Evolutionary conservation across 2,329 filamentous ascomycete species (phyloP).

Genomic region (Paecilomyces sp.): DNA sequence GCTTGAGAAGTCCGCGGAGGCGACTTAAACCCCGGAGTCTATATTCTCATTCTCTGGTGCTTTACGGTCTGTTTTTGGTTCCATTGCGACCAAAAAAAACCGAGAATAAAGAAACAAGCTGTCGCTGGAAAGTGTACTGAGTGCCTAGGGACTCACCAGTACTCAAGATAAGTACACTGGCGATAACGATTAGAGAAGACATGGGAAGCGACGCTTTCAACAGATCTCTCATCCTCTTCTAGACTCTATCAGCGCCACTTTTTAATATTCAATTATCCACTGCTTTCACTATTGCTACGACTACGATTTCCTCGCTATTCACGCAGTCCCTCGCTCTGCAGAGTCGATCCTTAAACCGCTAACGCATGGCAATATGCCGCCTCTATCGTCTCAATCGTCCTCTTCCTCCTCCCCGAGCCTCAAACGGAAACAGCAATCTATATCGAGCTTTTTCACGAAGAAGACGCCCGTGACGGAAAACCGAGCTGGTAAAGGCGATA

Average conservation of each 20-base stretch:
- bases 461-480: constrained; percentile 32
- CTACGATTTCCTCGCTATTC: background rate
- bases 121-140: background rate
- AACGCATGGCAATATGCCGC: constrained; percentile 1
- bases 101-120: background rate
- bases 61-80: background rate
- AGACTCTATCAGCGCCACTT: background rate
- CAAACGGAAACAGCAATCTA: constrained; percentile 56
- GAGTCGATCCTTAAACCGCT: background rate
- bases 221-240: background rate
- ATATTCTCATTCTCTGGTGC: background rate
- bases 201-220: background rate
- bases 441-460: constrained; percentile 78
- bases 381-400: constrained; percentile 27
- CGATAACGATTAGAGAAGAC: background rate
- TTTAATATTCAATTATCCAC: background rate
- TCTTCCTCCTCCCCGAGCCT: constrained; percentile 24
- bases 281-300: background rate
- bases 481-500: constrained; percentile 6
- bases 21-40: background rate
- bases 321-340: background rate
- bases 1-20: constrained; percentile 8
- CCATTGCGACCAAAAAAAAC: background rate
- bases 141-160: background rate
- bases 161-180: too few relatives aligned